Evolutionary conservation across 163 green algal genomes (phyloP).

Genomic region (Coccomyxa subellipsoidea): DNA sequence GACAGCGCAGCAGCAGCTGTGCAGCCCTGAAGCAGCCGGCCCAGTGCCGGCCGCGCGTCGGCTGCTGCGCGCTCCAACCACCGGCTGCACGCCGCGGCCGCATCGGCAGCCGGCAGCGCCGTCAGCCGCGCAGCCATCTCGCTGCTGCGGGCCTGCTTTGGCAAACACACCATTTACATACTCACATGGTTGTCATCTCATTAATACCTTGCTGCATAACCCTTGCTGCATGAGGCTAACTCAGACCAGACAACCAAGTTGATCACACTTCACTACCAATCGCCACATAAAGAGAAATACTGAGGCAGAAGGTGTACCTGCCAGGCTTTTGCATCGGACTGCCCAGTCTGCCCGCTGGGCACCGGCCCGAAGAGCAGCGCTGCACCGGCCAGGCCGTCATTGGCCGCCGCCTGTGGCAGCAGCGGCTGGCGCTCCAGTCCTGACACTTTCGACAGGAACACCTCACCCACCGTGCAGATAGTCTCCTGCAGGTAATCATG

Average conservation of each 20-base stretch:
- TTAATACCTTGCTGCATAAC: too few species aligned
- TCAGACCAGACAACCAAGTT: too few species aligned
- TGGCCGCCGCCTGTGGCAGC: slow-evolving; percentile 37
- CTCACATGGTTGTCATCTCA: too few species aligned
- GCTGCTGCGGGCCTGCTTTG: background rate
- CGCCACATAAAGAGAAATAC: background rate
- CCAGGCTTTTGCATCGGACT: slow-evolving; percentile 50
- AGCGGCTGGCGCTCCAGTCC: slow-evolving; percentile 29
- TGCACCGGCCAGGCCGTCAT: slow-evolving; percentile 41
- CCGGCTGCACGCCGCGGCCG: slow-evolving; percentile 46
- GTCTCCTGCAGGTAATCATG: slow-evolving; percentile 11
- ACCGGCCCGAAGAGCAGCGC: slow-evolving; percentile 64
- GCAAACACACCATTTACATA: too few species aligned
- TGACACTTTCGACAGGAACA: slow-evolving; percentile 54
- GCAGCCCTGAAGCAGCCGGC: slow-evolving; percentile 46
- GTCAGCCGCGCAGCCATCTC: slow-evolving; percentile 25
- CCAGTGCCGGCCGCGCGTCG: slow-evolving; percentile 22
- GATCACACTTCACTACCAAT: too few species aligned
- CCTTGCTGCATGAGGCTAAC: too few species aligned
- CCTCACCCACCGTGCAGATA: slow-evolving; percentile 48
- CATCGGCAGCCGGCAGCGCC: slow-evolving; percentile 27
- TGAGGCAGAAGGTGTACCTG: slow-evolving; percentile 9
- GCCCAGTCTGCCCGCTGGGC: background rate
- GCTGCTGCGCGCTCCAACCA: slow-evolving; percentile 56
- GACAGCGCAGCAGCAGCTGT: slow-evolving; percentile 41